Percentiles rank a stretch among this genome's conserved stretches.
These are phyloP conservation scores for Amyloporia xantha DNA, from an alignment of 768 basidiomycete genomes.

Conservation along the genomic window DNA sequence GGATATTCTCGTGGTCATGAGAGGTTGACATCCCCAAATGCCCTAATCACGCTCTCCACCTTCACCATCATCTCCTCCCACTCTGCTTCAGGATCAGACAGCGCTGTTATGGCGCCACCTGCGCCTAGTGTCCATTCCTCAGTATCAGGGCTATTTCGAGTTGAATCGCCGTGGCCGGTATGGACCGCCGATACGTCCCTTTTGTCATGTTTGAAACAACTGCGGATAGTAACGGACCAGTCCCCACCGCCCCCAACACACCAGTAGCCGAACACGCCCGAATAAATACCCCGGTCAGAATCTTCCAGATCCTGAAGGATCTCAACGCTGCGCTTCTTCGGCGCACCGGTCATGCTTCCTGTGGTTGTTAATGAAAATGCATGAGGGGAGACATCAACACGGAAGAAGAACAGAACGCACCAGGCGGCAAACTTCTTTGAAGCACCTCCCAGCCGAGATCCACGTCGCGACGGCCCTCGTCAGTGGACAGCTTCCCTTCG, in stretches of 20 bases:
- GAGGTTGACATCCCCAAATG: constrained; percentile 34
- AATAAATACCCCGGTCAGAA: constrained; percentile 72
- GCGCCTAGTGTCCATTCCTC: constrained; percentile 81
- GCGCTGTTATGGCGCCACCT: constrained; percentile 94
- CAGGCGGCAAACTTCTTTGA: constrained; percentile 77
- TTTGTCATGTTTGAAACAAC: constrained; percentile 70
- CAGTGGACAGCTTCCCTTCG: constrained; percentile 51
- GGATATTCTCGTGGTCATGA: neutral
- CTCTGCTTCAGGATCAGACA: constrained; percentile 78
- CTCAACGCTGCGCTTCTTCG: constrained; percentile 90
- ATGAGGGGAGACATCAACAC: no score
- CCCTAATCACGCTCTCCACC: constrained; percentile 65
- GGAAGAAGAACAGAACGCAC: constrained; percentile 36
- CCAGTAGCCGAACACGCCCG: constrained; percentile 92
- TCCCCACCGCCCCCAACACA: constrained; percentile 83
- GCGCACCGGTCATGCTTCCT: constrained; percentile 98
- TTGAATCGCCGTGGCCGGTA: neutral
- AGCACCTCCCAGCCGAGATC: constrained; percentile 77
- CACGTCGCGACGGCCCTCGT: constrained; percentile 40
- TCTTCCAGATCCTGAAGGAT: constrained; percentile 78
- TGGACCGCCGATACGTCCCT: constrained; percentile 1
- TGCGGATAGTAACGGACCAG: constrained; percentile 92
- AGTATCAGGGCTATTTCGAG: neutral
- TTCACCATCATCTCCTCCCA: constrained; percentile 96
- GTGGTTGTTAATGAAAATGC: constrained; percentile 1